Evolutionary conservation across 805 yeast species (phyloP).

Genomic region (Candida ponderosae): DNA sequence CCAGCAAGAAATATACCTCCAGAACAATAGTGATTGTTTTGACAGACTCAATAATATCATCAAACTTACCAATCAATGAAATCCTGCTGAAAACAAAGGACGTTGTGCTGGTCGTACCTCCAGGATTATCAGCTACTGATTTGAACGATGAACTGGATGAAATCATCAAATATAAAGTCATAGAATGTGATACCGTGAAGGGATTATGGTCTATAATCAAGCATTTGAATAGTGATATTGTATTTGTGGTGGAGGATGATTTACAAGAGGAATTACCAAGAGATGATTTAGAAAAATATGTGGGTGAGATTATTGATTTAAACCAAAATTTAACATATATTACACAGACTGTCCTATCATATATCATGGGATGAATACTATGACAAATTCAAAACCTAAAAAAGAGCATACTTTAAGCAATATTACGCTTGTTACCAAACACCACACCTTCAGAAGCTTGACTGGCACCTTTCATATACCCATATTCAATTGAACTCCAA

Average conservation of each 20-base stretch:
- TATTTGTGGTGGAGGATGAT: conserved; percentile 22
- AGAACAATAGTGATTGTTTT: conserved; percentile 16
- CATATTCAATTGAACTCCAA: conserved; percentile 57
- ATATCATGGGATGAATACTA: conserved; percentile 4
- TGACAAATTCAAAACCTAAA: background rate
- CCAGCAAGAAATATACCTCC: conserved; percentile 9
- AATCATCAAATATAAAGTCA: conserved; percentile 23
- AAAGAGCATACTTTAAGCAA: conserved; percentile 14
- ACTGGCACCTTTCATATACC: conserved; percentile 50
- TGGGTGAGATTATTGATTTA: conserved; percentile 16
- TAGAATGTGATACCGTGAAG: conserved; percentile 36
- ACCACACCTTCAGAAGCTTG: conserved; percentile 46
- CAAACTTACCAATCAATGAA: conserved; percentile 17
- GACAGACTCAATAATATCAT: conserved; percentile 18
- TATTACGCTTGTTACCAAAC: conserved; percentile 44
- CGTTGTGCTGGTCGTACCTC: conserved; percentile 27
- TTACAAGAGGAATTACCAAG: conserved; percentile 19
- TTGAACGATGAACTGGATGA: conserved; percentile 14
- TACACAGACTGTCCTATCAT: conserved; percentile 16
- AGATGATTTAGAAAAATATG: conserved; percentile 22
- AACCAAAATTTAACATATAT: conserved; percentile 15
- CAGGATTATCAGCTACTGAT: conserved; percentile 17
- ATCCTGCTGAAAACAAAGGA: conserved; percentile 18
- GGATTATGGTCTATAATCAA: conserved; percentile 52
- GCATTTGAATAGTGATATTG: conserved; percentile 33